A percentile compares a stretch with the other conserved stretches of the same genome.
Conservation (phyloP, 1,284 basidiomycete genomes). For the Earliella scabrosa region DNA sequence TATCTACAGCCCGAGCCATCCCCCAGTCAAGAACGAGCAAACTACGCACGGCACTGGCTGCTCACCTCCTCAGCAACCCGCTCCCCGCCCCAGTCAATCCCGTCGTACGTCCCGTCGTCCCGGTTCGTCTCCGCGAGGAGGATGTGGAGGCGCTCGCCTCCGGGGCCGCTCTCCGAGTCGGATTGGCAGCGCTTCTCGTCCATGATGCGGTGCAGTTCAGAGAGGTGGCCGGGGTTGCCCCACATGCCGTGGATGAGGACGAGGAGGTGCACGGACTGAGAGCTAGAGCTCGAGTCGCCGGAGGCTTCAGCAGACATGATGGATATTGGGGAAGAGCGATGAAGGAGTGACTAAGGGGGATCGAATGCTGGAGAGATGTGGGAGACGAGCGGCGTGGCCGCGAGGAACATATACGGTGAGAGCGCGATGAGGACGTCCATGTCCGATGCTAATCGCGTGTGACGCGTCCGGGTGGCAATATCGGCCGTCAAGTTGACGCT, state of each 20-base stretch:
- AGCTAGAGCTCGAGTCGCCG: background rate
- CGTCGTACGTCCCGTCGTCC: constrained; percentile 63
- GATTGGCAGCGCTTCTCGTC: constrained; percentile 39
- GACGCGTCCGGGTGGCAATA: too few relatives aligned
- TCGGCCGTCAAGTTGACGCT: too few relatives aligned
- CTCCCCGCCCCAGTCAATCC: constrained; percentile 68
- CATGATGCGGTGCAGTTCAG: constrained; percentile 48
- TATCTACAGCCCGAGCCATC: too few relatives aligned
- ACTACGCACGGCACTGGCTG: too few relatives aligned
- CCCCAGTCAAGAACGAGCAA: too few relatives aligned
- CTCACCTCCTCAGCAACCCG: constrained; percentile 69
- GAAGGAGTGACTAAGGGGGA: background rate
- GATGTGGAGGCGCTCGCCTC: constrained; percentile 42
- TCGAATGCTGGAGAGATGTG: background rate
- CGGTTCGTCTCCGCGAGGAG: constrained; percentile 52
- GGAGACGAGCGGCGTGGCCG: too few relatives aligned
- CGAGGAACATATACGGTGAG: background rate
- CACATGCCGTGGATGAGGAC: constrained; percentile 87
- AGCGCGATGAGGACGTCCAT: too few relatives aligned
- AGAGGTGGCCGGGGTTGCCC: constrained; percentile 69
- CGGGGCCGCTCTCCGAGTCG: constrained; percentile 25
- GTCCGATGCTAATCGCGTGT: too few relatives aligned
- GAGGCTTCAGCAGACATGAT: constrained; percentile 3
- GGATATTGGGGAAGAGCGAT: background rate
- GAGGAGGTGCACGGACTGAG: constrained; percentile 33